Percentiles rank a stretch among this genome's conserved stretches.
Conservation (phyloP, 352 stramenopile species). For the Phytophthora quininea region DNA sequence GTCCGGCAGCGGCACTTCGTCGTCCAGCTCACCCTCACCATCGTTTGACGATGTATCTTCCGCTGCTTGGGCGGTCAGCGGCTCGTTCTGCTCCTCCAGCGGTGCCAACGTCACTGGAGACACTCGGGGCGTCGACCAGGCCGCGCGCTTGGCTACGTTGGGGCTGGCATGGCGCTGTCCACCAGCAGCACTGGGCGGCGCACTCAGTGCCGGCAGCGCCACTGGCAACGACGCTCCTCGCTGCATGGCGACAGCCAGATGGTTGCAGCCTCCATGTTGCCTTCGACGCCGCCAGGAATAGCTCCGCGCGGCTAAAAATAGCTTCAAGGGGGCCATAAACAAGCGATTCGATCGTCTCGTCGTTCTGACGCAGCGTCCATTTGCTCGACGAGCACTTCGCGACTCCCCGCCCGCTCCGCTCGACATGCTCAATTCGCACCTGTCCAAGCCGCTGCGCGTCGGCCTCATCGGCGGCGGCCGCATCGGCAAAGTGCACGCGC, state of each 20-base stretch:
- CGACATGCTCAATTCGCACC: conserved; percentile 37
- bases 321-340: not conserved
- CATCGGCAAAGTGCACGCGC: conserved; percentile 68
- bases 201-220: conserved; percentile 10
- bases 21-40: conserved; percentile 1
- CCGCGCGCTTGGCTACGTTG: conserved; percentile 33
- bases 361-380: conserved; percentile 2
- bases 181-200: not conserved
- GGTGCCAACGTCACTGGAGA: not conserved
- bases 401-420: conserved; percentile 6
- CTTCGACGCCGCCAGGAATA: conserved; percentile 19
- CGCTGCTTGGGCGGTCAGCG: not conserved
- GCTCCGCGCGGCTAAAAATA: not conserved
- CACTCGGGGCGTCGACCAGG: conserved; percentile 26
- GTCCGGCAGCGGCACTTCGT: conserved; percentile 1
- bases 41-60: not conserved
- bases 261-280: no score
- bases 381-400: conserved; percentile 11
- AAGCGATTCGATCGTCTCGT: conserved; percentile 7
- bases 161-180: conserved; percentile 18
- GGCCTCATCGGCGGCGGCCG: conserved; percentile 71
- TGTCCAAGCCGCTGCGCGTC: conserved; percentile 48
- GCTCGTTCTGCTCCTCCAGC: not conserved
- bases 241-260: conserved; percentile 5
- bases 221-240: conserved; percentile 1